Conservation (phyloP, 108 stramenopile species). For the Aurantiochytrium sp. region DNA sequence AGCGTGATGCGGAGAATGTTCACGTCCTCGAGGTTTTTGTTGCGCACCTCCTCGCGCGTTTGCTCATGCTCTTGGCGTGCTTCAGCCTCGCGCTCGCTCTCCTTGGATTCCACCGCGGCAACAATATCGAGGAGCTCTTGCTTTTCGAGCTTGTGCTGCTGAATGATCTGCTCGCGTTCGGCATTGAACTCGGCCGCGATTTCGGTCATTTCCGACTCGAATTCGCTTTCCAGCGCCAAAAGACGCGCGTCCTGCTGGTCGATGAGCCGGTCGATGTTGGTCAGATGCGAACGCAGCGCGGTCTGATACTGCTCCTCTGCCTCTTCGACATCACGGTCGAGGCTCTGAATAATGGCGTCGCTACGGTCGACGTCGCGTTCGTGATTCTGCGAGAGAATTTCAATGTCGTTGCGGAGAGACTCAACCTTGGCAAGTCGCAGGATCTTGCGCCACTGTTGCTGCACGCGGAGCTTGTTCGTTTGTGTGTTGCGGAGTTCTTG, state of each 20-base stretch:
- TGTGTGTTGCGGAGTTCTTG: slow-evolving; percentile 31
- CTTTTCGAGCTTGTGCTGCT: slow-evolving; percentile 31
- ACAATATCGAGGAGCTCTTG: slow-evolving; percentile 44
- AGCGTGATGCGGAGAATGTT: slow-evolving; percentile 48
- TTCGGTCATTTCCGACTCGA: slow-evolving; percentile 45
- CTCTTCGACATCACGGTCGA: slow-evolving; percentile 55
- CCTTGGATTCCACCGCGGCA: slow-evolving; percentile 32
- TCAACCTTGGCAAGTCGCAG: slow-evolving; percentile 59
- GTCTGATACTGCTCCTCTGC: slow-evolving; percentile 62
- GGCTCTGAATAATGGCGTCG: slow-evolving; percentile 65
- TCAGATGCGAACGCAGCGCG: slow-evolving; percentile 51
- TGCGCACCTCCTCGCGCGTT: slow-evolving; percentile 49
- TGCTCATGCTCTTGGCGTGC: slow-evolving; percentile 52
- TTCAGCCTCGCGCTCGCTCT: slow-evolving; percentile 42
- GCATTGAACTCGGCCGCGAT: slow-evolving; percentile 39
- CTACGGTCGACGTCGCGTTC: slow-evolving; percentile 62
- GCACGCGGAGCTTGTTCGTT: slow-evolving; percentile 41
- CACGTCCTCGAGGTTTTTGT: slow-evolving; percentile 59
- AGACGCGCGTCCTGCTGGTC: slow-evolving; percentile 44
- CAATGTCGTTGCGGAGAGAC: slow-evolving; percentile 52
- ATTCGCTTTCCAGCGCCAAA: slow-evolving; percentile 49
- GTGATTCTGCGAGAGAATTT: slow-evolving; percentile 61
- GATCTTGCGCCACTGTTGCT: slow-evolving; percentile 61
- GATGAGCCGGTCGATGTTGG: slow-evolving; percentile 44
- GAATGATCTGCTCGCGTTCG: slow-evolving; percentile 40